Evolutionary conservation across 129 eudicot species (phyloP), one percentile per base, ranked within the genome.

Genomic region (Escallonia herrerae): DNA sequence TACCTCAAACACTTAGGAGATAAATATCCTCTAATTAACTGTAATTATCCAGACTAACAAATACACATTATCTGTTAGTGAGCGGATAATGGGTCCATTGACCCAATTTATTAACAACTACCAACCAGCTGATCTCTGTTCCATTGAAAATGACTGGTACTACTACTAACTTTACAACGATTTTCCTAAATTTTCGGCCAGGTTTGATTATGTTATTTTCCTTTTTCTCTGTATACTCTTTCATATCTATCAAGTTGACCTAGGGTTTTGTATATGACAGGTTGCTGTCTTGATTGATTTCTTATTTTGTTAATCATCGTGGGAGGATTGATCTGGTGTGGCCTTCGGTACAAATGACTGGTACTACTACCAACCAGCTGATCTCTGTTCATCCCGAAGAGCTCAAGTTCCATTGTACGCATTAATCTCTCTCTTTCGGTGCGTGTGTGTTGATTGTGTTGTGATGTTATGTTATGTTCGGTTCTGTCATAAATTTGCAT

Each of bases 401-500:
- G 59, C 86, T 81, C 77, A 77, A 14, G 40, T 81, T 81, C 56
- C 79, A 72, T 68, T 69, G 86, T 81, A 69, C 43, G 3, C 49
- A 3, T 13, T n/a, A n/a, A n/a, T 22, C 33, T 22, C 33, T 22
- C 33, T 49, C 9, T 49, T 3, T 46, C 50, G 33, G 33, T 22
- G 33, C 33, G 33, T 22, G 33, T 22, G 33, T 46, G 9, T 46
- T 46, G 9, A 8, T 49, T 49, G 3, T 9, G 3, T 49, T 49
- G 54, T n/a, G 13, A 7, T 7, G 54, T 49, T 49, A 11, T 49
- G 9, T 49, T 49, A 49, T 49, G 54, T 49, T 49, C 54, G 33
- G 1, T 22, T 1, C 33, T 22, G 33, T 22, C 33, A 1, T 22
- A 0, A 22, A 22, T 22, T 22, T 1, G 0, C 33, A 22, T 22